Evolutionary conservation across 31 red algal genomes (phyloP), one percentile per base, ranked within the genome.

Genomic region (Porphyra umbilicalis): DNA sequence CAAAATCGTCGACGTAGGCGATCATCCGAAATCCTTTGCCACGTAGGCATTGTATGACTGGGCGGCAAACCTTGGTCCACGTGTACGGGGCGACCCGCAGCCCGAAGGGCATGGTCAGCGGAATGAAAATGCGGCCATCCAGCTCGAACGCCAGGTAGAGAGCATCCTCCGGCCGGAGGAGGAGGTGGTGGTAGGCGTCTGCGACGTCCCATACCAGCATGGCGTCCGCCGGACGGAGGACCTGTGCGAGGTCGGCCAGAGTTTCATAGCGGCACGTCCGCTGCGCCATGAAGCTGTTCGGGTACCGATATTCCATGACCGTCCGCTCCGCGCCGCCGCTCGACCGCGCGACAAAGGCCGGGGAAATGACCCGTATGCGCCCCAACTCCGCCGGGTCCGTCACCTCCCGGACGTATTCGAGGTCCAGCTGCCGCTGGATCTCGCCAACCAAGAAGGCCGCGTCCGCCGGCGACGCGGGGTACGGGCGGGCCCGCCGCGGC

Each of bases 111-210:
- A 87, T 78, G 79, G 36, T 82, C 4, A 81, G 39, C 1, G 85
- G 44, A 20, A 46, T 25, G 77, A 36, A 87, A 30, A 87, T 33
- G 18, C 79, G 8, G 34, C 79, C 6, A 1, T 35, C 78, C 34
- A 81, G 40, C 38, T 11, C 25, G 74, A 87, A 87, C 1, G 78
- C 42, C 32, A 87, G 79, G 35, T 11, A 79, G 80, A 74, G n/a
- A 10, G 32, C 36, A 39, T 87, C 85, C 79, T 42, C 80, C 31
- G 39, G n/a, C 25, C 85, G 36, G 37, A 81, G 42, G 37, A 8
- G 78, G 32, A 87, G 78, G 75, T 81, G 85, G 85, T 87, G 36
- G 34, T 81, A 87, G 6, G 35, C 77, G 79, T 81, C 84, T 7
- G 34, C 67, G 14, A 86, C 6, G 35, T 86, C 78, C 15, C 6